These are phyloP conservation scores for Metschnikowia continentalis DNA, from an alignment of 805 yeast species.

Conservation along the genomic window DNA sequence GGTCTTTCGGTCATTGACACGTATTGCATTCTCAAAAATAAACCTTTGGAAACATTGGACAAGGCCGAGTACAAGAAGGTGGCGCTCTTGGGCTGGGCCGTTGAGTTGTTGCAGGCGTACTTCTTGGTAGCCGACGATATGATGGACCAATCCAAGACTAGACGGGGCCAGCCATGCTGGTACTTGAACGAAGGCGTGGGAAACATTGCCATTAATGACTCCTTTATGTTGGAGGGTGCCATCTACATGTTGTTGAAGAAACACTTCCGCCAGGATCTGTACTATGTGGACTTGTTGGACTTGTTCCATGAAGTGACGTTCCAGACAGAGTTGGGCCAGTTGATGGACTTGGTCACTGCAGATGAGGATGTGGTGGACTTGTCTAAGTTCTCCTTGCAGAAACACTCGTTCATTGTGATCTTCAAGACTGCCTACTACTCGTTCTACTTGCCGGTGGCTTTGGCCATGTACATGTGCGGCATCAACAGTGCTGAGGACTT, in stretches of 20 bases:
- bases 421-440: constrained; percentile 97
- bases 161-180: constrained; percentile 99
- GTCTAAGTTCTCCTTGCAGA: constrained; percentile 75
- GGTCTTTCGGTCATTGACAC: constrained; percentile 95
- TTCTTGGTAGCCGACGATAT: constrained; percentile 97
- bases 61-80: constrained; percentile 74
- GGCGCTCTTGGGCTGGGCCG: constrained; percentile 91
- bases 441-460: constrained; percentile 94
- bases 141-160: constrained; percentile 94
- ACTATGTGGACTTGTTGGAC: constrained; percentile 87
- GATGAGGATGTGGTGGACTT: constrained; percentile 94
- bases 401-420: constrained; percentile 92
- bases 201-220: constrained; percentile 93
- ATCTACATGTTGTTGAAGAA: constrained; percentile 85
- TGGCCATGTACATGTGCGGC: constrained; percentile 93
- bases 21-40: constrained; percentile 71
- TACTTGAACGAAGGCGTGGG: constrained; percentile 75
- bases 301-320: constrained; percentile 95
- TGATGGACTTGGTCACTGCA: constrained; percentile 92
- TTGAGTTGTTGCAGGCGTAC: constrained; percentile 92
- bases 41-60: constrained; percentile 49
- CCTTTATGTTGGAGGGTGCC: constrained; percentile 94
- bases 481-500: constrained; percentile 65
- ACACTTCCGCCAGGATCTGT: constrained; percentile 75
- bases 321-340: constrained; percentile 96